A percentile compares a stretch with the other conserved stretches of the same genome.
Conservation (phyloP, 1,139 yeast genomes). For the Sugiyamaella paludigena region DNA sequence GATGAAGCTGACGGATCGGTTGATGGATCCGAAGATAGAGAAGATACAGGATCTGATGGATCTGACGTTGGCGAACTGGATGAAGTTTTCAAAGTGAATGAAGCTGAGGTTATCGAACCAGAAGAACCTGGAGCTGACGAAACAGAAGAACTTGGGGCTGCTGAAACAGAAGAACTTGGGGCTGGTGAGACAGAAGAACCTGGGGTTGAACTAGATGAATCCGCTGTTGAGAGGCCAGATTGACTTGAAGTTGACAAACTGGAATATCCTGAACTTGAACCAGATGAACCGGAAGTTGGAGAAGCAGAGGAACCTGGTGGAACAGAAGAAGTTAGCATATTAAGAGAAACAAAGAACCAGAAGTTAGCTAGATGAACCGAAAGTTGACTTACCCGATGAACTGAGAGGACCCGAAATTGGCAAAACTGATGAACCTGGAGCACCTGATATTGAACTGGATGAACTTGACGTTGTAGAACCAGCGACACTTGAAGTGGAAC, state of each 20-base stretch:
- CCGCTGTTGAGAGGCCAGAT: background rate
- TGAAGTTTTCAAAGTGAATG: conserved; percentile 1
- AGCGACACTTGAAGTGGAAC: conserved; percentile 1
- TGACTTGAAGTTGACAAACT: conserved; percentile 1
- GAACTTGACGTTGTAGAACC: background rate
- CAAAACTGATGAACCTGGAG: background rate
- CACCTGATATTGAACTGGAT: background rate
- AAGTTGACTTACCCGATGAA: too few species aligned
- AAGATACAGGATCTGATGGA: background rate
- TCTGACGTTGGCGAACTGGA: background rate
- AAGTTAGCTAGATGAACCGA: too few species aligned
- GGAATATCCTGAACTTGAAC: background rate
- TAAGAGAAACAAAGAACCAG: background rate
- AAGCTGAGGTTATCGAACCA: background rate
- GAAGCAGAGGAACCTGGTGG: background rate
- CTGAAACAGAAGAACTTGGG: conserved; percentile 6
- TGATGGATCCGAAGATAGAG: too few species aligned
- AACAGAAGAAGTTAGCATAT: too few species aligned
- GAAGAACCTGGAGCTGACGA: background rate
- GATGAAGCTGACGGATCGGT: too few species aligned
- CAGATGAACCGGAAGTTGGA: background rate
- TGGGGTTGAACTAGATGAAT: background rate
- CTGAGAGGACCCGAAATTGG: background rate
- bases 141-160: conserved; percentile 4
- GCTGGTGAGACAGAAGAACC: background rate